Base-by-base conservation (phyloP, 2,329 filamentous ascomycete species). In the Aspergillus uvarum region DNA sequence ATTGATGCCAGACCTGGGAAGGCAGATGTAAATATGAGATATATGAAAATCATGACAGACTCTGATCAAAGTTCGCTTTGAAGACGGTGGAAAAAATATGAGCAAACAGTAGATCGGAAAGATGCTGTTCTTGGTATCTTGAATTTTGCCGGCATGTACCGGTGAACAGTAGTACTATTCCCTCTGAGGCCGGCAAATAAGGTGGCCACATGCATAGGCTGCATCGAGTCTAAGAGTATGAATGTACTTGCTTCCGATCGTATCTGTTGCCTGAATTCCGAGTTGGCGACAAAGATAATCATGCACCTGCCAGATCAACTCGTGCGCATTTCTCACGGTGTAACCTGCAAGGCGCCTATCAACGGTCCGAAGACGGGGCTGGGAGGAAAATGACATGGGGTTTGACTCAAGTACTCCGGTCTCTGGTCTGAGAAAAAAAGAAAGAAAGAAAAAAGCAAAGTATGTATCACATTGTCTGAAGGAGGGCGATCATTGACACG, bases 21-120 rank as follows among this genome's bases (percentile, higher is more conserved):
- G 22, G 7, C 44, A 47, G 54, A 67, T 70, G 65, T 68, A 70
- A 63, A 70, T 69, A 67, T 59, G 63, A 65, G 47, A 58, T n/a
- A 5, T 12, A 29, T 35, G 32, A 35, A 35, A 35, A 4, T 5
- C 4, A 66, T 48, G 38, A 60, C 11, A 53, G 6, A 61, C 48
- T 47, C 54, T 59, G 21, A 57, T 35, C 42, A 31, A 16, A 14
- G 16, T 53, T 52, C 42, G 44, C 48, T 53, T 24, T 59, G 42
- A 48, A 67, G 60, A 58, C 63, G 38, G 14, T 14, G 14, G 4
- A 29, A 24, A 47, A 38, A 8, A 19, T 6, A 3, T 29, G 26
- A 29, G 26, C 26, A 29, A 29, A 2, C 26, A 22, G 10, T 29
- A 32, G 21, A 44, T 12, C n/a, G 7, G 7, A 16, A 44, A 1